Base-by-base conservation (phyloP, 2,329 filamentous ascomycete genomes). In the Camillea tinctor region DNA sequence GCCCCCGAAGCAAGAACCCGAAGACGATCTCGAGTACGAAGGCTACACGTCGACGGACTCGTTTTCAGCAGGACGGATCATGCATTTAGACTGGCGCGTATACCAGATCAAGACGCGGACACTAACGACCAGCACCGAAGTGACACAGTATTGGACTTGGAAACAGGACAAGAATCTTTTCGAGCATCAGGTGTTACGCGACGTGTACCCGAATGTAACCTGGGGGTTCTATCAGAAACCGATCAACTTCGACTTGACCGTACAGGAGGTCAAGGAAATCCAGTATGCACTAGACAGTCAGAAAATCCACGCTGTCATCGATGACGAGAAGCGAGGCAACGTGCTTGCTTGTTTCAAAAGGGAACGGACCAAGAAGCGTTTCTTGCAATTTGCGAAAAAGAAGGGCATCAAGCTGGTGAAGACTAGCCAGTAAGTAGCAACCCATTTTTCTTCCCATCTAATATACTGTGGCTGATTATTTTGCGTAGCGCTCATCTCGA, bases 91-190 rank as follows among this genome's bases (percentile, higher is more conserved):
- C 69, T 86, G 80, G 74, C 79, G 81, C 17, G 68, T 86, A 13
- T 73, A 79, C 52, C 80, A 84, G 63, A 77, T 86, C 65, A 84
- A 84, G 72, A 81, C 80, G 2, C 71, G 74, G 15, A 64, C 74
- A 11, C 75, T 79, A 55, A 80, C 81, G 1, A 82, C 79, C 21
- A 80, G 79, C 56, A 71, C 74, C 2, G 66, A 74, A 13, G 79
- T 82, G 4, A 84, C 81, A 13, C 83, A 86, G 67, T 85, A 85
- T 71, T 84, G 81, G 81, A 81, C 81, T 54, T 85, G 79, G 79
- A 71, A 76, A 26, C 67, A 68, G 6, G 73, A 75, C 15, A 74
- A 74, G 56, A 66, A 69, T 21, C 65, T 74, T 53, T 81, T 85
- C 56, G 80, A 85, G 72, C 83, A 85, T 63, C 83, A 84, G 66